Evolutionary conservation across 805 yeast genomes (phyloP), one percentile per base, ranked within the genome.

Genomic region (Schwanniomyces yamadae): DNA sequence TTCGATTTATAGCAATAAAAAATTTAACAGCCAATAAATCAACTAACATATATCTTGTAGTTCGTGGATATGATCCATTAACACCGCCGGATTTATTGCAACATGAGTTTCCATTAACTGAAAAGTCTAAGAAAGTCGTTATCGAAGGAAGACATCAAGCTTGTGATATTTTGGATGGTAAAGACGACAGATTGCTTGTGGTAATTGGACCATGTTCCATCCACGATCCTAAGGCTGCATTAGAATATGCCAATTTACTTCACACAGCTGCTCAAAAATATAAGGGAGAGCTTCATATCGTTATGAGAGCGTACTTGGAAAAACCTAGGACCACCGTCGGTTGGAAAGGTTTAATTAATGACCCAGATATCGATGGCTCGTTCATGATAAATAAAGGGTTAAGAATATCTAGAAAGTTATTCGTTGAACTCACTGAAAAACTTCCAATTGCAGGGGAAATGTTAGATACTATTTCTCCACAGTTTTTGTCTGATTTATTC

Each of bases 281-380:
- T 45, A 72, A 82, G 46, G 80, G 77, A 31, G 96, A 91, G 49
- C 73, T 93, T 41, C 77, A 81, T 39, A 82, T 93, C 40, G 82
- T 93, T 44, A 93, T 93, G 99, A 82, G 99, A 69, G 98, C 98
- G 3, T 93, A 93, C 71, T 74, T 93, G 55, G 99, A 91, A 63
- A 91, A 91, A 67, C 99, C 99, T 52, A 81, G 99, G 68, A 91
- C 99, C 34, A 91, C 98, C 19, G 98, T 93, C 30, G 99, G 99
- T 41, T 91, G 99, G 99, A 91, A 91, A 69, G 99, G 99, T 50
- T 74, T 91, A 48, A 93, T 91, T 54, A 91, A 91, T 60, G 99
- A 91, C 63, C 99, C 99, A 21, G 96, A 93, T 54, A 83, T 91
- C 52, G 95, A 91, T 62, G 87, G 87, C 42, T 74, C 95, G 34